Evolutionary conservation across 2,329 filamentous ascomycete species (phyloP).

Genomic region (Aureobasidium sp.): DNA sequence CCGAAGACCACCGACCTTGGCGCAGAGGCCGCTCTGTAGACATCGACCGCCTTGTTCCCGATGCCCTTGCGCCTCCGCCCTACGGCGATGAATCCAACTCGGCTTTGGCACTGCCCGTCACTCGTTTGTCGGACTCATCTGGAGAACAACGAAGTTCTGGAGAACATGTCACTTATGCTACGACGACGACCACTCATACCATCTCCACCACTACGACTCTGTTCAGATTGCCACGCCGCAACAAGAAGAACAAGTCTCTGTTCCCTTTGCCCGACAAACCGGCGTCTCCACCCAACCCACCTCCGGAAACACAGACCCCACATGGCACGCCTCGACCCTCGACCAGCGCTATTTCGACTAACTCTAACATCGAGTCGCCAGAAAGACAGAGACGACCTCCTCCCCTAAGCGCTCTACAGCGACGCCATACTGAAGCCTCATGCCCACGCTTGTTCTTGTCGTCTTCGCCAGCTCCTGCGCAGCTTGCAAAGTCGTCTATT

Average conservation of each 20-base stretch:
- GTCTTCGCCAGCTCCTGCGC: conserved; percentile 44
- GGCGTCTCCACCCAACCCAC: conserved; percentile 28
- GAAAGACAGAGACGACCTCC: conserved; percentile 15
- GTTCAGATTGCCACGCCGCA: conserved; percentile 71
- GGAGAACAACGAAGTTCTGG: conserved; percentile 65
- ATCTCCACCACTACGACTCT: conserved; percentile 57
- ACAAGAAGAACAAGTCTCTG: conserved; percentile 60
- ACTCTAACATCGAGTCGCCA: conserved; percentile 20
- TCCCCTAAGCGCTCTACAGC: conserved; percentile 17
- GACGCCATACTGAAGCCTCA: conserved; percentile 12
- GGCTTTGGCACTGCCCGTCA: conserved; percentile 54
- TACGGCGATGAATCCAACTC: conserved; percentile 56
- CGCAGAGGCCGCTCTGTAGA: conserved; percentile 5
- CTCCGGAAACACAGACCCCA: conserved; percentile 4
- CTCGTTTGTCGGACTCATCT: conserved; percentile 75
- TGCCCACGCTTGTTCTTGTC: neutral
- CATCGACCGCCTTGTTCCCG: conserved; percentile 3
- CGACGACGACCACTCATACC: conserved; percentile 55
- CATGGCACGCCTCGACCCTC: conserved; percentile 29
- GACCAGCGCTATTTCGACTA: conserved; percentile 23
- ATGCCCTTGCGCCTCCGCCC: conserved; percentile 42
- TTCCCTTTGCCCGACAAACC: conserved; percentile 84
- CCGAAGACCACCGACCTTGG: conserved; percentile 25
- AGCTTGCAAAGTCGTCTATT: conserved; percentile 40
- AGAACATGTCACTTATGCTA: conserved; percentile 54